Conservation (phyloP, 2,329 filamentous ascomycete genomes). For the Mariannaea elegans region DNA sequence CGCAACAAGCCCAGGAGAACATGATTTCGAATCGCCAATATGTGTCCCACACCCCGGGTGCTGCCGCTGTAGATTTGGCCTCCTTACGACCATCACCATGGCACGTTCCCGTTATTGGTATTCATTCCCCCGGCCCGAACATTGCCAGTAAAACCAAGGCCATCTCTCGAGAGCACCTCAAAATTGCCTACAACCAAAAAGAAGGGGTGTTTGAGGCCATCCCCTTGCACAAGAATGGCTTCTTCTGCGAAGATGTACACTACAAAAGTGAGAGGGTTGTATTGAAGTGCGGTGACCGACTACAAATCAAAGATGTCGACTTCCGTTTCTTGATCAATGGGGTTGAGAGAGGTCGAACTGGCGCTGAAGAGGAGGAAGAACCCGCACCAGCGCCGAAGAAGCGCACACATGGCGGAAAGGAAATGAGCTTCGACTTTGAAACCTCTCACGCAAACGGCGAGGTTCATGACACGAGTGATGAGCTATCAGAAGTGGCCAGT, state of each 20-base stretch:
- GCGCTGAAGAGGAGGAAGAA: conserved; percentile 64
- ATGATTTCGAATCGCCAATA: conserved; percentile 67
- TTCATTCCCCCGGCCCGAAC: conserved; percentile 73
- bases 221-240: conserved; percentile 70
- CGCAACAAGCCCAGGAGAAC: conserved; percentile 49
- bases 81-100: conserved; percentile 68
- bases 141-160: conserved; percentile 72
- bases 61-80: conserved; percentile 66
- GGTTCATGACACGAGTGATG: conserved; percentile 64
- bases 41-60: conserved; percentile 67
- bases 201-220: conserved; percentile 71
- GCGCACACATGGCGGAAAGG: conserved; percentile 66
- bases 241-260: conserved; percentile 71
- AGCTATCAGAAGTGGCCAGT: conserved; percentile 56
- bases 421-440: conserved; percentile 80
- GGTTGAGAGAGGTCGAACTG: conserved; percentile 64
- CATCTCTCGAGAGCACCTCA: conserved; percentile 78
- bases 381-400: conserved; percentile 52
- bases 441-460: conserved; percentile 66
- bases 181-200: conserved; percentile 74
- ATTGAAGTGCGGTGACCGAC: conserved; percentile 70
- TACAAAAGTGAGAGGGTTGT: conserved; percentile 64
- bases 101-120: conserved; percentile 72
- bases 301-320: conserved; percentile 76
- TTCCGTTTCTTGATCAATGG: conserved; percentile 76